phyloP scores from a whole-genome alignment of 2,329 filamentous ascomycete genomes.

The Albophoma yamanashiensis region DNA sequence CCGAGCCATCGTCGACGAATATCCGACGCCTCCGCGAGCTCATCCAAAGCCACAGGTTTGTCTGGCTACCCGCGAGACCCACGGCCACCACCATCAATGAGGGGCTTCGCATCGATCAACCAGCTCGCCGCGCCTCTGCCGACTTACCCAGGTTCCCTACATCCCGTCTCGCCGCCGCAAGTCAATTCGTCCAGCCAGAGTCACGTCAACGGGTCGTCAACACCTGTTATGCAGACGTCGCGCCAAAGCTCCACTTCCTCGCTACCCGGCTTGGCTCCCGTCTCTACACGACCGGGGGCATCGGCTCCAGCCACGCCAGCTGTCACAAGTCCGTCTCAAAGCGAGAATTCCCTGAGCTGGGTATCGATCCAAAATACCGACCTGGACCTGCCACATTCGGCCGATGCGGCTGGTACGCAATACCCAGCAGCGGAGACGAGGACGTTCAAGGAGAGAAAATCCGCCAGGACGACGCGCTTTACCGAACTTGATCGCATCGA shows the following conservation, averaged over 20 bases:
- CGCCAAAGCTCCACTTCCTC: conserved; percentile 11
- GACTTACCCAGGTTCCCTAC: background rate
- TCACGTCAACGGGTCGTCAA: background rate
- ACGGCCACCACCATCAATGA: conserved; percentile 18
- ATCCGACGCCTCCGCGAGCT: conserved; percentile 17
- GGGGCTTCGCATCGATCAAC: conserved; percentile 16
- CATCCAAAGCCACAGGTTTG: conserved; percentile 5
- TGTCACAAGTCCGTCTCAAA: background rate
- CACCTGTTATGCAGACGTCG: conserved; percentile 2
- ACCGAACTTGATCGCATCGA: conserved; percentile 19
- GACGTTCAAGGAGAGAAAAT: conserved; percentile 9
- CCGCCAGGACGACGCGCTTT: conserved; percentile 14
- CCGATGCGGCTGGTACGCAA: background rate
- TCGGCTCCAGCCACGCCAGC: conserved; percentile 7
- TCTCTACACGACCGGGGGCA: conserved; percentile 2
- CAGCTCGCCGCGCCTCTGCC: conserved; percentile 2
- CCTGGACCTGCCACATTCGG: background rate
- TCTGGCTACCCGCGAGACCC: conserved; percentile 9
- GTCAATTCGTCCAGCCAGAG: background rate
- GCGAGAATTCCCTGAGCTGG: conserved; percentile 5
- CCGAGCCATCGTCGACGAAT: conserved; percentile 16
- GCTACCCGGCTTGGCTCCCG: conserved; percentile 9
- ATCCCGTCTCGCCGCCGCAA: background rate
- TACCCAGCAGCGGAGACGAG: background rate
- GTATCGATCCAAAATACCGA: conserved; percentile 2